Base-by-base conservation (phyloP, 257 asterid species). In the Agastache rugosa region DNA sequence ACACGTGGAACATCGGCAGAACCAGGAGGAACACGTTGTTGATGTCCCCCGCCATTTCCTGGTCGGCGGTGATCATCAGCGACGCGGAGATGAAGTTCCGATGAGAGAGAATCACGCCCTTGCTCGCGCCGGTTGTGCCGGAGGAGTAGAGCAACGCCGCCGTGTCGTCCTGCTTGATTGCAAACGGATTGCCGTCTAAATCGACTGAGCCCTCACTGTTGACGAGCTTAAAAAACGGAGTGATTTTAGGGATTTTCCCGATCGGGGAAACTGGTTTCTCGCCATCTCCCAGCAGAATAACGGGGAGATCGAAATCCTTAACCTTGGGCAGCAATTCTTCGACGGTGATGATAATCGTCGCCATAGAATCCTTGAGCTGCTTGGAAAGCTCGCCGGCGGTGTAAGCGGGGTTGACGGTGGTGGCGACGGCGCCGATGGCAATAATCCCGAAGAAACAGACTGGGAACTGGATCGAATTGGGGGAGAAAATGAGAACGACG, bases 1-100 rank as follows among this genome's bases (percentile, higher is more conserved):
- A 90, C 79, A 89, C 98, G 71, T 95, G 99, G 79, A 92, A 95
- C 98, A 92, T 92, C 11, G 99, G 99, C 86, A 92, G 65, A 11
- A 90, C 81, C 60, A 96, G 87, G 59, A 92, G 62, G 70, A 75
- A 90, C 78, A 81, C 78, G 68, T 81, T 82, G 63, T 89, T 77
- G 81, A 68, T 48, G 19, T 90, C 99, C 0, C 96, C 92, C 0
- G 81, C 86, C 44, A 61, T n/a, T 2, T 92, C 98, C 78, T 92
- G 96, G 75, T 95, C 97, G 3, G 77, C 65, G 19, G 88, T 81
- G 15, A 88, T 17, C 98, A 95, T 92, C 73, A 83, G 53, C 5
- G 97, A 67, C 2, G 96, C 35, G 2, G 96, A 79, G 7, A 95
- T 89, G 74, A 95, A 95, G 60, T 90, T 95, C 81, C 96, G 22